Evolutionary conservation across 2,329 filamentous ascomycete genomes (phyloP), one percentile per base, ranked within the genome.

Genomic region (Hortaea sp.): DNA sequence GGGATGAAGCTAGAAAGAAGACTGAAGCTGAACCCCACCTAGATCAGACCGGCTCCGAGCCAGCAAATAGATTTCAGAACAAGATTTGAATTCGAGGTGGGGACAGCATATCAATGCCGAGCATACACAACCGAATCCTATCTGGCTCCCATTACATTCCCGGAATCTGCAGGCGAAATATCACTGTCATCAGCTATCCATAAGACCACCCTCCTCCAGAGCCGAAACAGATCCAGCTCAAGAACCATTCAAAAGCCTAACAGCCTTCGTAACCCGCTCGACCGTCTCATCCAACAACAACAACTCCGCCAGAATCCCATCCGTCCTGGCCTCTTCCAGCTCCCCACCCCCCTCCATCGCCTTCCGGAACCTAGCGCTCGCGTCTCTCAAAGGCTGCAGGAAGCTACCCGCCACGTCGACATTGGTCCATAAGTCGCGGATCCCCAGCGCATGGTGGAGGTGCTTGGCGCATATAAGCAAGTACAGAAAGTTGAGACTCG

Each of bases 401-500:
- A 69, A 74, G n/a, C 62, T 63, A 2, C 63, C 62, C 5, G 66
- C 62, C n/a, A 72, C 57, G 35, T 67, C 62, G 13, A 60, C 62
- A 29, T 62, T 61, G 9, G 53, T 60, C 52, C 70, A 67, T 38
- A 74, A 44, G n/a, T 66, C 62, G 5, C 57, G 58, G 2, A 80
- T 66, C 31, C 71, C 69, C 1, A 81, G 62, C 1, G 58, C 57
- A 13, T 67, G 57, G 30, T 73, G 70, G 1, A 79, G 61, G 11
- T 68, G 63, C 9, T 66, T 57, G 0, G 76, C 76, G 1, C 68
- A 69, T 1, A 78, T 62, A 1, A 81, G 63, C 0, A 80, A 61
- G 54, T 76, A 79, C 54, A 79, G 74, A n/a, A 81, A 71, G 51
- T 75, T 81, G 30, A 81, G 65, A 0, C 71, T 69, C 1, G 76